A percentile compares a stretch with the other conserved stretches of the same genome.
Evolutionary conservation across 2,329 filamentous ascomycete species (phyloP).

Genomic region (Fusarium neocosmosporiellum): DNA sequence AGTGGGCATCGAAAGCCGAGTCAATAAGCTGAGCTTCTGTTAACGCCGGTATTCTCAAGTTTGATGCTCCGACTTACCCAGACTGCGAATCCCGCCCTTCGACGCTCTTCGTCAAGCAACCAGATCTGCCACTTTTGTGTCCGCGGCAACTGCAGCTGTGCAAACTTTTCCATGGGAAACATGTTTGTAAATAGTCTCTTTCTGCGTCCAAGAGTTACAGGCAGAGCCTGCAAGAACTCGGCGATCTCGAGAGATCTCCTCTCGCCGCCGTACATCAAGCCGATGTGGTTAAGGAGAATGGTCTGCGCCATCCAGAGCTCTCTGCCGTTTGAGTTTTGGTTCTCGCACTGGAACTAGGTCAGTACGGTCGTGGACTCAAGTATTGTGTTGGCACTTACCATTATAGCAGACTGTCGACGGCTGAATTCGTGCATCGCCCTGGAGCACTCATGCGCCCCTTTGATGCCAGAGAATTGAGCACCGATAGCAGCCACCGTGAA

Average conservation of each 20-base stretch:
- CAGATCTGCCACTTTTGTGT: conserved; percentile 12
- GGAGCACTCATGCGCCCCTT: neutral
- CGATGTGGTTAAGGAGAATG: conserved; percentile 3
- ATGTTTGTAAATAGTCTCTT: conserved; percentile 9
- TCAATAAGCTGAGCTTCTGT: neutral
- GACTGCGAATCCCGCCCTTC: conserved; percentile 6
- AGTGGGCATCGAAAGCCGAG: neutral
- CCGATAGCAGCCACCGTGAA: conserved; percentile 6
- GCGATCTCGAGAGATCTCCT: conserved; percentile 9
- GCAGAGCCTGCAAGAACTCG: conserved; percentile 1
- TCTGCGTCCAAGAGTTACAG: neutral
- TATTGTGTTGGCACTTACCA: neutral
- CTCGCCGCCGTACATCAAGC: conserved; percentile 3
- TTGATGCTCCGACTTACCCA: conserved; percentile 1
- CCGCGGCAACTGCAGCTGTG: conserved; percentile 4
- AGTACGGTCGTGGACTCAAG: neutral
- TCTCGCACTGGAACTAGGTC: neutral
- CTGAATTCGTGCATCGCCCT: conserved; percentile 10
- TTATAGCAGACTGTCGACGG: neutral
- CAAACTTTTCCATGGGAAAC: conserved; percentile 13
- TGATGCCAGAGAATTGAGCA: conserved; percentile 1
- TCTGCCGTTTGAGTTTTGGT: neutral
- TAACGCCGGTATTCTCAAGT: too few species aligned
- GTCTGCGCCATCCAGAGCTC: conserved; percentile 17
- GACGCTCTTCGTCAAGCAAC: conserved; percentile 4